phyloP scores from a whole-genome alignment of 176 grass and related monocot species.

The Pontederia crassipes region DNA sequence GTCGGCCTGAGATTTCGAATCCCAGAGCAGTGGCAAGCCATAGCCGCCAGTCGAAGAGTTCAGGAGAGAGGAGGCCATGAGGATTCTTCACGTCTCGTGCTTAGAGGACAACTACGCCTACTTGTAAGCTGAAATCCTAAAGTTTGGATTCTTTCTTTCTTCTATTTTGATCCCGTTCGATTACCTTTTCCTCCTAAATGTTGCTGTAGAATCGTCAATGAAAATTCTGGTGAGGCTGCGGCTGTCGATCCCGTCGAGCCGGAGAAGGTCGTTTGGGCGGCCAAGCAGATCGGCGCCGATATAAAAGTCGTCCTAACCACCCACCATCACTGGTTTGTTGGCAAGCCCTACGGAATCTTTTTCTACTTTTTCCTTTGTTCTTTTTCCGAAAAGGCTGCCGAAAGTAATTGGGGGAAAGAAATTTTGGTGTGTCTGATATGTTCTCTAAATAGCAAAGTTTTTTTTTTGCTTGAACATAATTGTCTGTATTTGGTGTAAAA shows the following conservation, averaged over 20 bases:
- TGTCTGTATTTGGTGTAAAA: too few species aligned
- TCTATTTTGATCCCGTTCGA: not conserved
- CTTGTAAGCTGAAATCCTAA: slow-evolving; percentile 31
- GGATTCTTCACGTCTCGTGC: slow-evolving; percentile 62
- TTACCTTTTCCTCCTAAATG: not conserved
- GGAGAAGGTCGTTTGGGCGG: slow-evolving; percentile 52
- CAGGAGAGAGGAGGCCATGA: slow-evolving; percentile 35
- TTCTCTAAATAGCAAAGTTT: too few species aligned
- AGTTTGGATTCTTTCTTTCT: not conserved
- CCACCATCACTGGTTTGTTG: slow-evolving; percentile 72
- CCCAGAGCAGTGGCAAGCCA: not conserved
- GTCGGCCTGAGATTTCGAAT: not conserved
- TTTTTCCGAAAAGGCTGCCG: not conserved
- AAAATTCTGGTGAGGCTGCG: slow-evolving; percentile 61
- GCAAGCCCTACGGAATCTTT: too few species aligned
- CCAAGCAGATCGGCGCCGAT: slow-evolving; percentile 47
- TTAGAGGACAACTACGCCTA: slow-evolving; percentile 93
- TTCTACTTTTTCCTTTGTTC: not conserved
- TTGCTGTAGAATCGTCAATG: slow-evolving; percentile 57
- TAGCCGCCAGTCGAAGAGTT: too few species aligned
- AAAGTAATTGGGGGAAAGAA: not conserved
- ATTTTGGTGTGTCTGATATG: too few species aligned
- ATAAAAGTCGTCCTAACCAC: slow-evolving; percentile 70
- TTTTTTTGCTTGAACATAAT: too few species aligned
- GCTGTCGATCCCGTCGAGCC: slow-evolving; percentile 83